A percentile compares a stretch with the other conserved stretches of the same genome.
phyloP scores from a whole-genome alignment of 2,329 filamentous ascomycete genomes.

The Curvularia sp. region DNA sequence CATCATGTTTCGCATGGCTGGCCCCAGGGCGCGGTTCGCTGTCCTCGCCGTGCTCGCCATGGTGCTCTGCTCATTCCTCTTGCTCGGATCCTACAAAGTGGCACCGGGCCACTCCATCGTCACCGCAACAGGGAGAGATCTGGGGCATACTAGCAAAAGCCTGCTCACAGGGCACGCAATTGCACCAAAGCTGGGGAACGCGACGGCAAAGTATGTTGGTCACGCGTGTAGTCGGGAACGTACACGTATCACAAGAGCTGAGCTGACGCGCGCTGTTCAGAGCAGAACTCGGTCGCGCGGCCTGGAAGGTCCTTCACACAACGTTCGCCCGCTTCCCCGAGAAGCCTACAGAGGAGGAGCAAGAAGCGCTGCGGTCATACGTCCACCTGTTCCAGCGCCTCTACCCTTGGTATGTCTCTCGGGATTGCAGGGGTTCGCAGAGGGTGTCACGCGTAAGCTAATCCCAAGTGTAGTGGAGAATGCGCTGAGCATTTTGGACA shows the following conservation, averaged over 20 bases:
- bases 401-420: constrained; percentile 64
- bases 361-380: constrained; percentile 65
- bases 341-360: constrained; percentile 66
- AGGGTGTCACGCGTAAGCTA: constrained; percentile 35
- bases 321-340: constrained; percentile 72
- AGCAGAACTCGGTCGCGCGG: constrained; percentile 69
- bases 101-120: constrained; percentile 39
- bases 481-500: constrained; percentile 69
- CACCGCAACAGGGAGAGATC: constrained; percentile 24
- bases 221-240: constrained; percentile 14
- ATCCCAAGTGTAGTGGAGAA: constrained; percentile 61
- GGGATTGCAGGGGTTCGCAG: constrained; percentile 23
- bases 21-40: constrained; percentile 48
- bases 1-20: constrained; percentile 41
- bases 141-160: constrained; percentile 33
- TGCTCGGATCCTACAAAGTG: constrained; percentile 65
- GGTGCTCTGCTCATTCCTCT: constrained; percentile 64
- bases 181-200: constrained; percentile 82
- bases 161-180: constrained; percentile 72
- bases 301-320: constrained; percentile 72
- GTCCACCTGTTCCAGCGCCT: constrained; percentile 70
- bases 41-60: constrained; percentile 62
- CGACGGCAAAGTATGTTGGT: constrained; percentile 68
- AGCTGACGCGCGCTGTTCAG: constrained; percentile 46
- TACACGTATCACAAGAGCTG: constrained; percentile 12